Conservation (phyloP, 352 stramenopile genomes). For the Thraustotheca clavata region DNA sequence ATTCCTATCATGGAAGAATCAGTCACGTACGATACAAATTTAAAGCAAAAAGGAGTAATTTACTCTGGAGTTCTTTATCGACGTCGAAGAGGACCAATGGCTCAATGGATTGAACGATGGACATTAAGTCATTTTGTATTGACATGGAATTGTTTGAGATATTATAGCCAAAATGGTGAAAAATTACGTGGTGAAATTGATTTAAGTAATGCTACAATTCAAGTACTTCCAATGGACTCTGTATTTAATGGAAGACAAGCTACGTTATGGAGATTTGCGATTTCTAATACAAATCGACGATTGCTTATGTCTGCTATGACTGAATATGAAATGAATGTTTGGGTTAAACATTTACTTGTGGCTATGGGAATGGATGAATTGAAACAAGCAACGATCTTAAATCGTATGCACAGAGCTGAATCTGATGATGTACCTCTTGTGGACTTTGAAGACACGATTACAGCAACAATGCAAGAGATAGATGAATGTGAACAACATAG, state of each 20-base stretch:
- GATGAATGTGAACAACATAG: no score
- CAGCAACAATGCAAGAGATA: background rate
- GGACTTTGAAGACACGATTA: background rate
- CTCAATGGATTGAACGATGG: slow-evolving; percentile 17
- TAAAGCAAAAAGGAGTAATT: slow-evolving; percentile 1
- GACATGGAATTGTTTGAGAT: background rate
- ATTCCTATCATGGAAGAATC: slow-evolving; percentile 18
- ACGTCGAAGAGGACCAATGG: slow-evolving; percentile 2
- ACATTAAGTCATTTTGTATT: slow-evolving; percentile 19
- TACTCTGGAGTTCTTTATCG: slow-evolving; percentile 12
- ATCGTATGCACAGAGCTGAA: background rate
- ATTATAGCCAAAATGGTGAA: slow-evolving; percentile 18
- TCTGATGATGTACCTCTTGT: background rate
- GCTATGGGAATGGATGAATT: background rate
- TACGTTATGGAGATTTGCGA: slow-evolving; percentile 14
- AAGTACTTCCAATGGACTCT: slow-evolving; percentile 18
- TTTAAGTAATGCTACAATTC: background rate
- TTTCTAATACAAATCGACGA: slow-evolving; percentile 1
- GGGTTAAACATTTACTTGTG: slow-evolving; percentile 4
- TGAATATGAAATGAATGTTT: slow-evolving; percentile 19
- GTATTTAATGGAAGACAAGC: slow-evolving; percentile 15
- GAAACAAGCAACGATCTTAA: background rate
- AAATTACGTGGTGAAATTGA: slow-evolving; percentile 6
- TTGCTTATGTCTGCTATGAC: slow-evolving; percentile 15
- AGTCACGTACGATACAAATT: slow-evolving; percentile 11